Evolutionary conservation across 352 stramenopile genomes (phyloP).

Genomic region (Phytopythium litorale): DNA sequence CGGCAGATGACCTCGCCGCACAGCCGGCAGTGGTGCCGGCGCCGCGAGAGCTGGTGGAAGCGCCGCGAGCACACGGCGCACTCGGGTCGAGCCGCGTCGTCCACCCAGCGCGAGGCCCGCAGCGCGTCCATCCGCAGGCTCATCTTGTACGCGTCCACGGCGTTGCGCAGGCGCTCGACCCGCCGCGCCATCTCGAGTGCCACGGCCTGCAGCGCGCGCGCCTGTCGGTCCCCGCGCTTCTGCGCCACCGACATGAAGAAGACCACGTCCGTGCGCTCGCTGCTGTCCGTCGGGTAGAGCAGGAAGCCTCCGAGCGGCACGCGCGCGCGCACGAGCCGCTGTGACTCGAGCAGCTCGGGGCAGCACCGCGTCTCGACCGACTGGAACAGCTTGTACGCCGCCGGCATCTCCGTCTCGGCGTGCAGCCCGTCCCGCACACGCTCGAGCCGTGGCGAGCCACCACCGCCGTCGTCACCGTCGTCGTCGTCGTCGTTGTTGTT

Average conservation of each 20-base stretch:
- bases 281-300: slow-evolving; percentile 56
- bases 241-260: slow-evolving; percentile 62
- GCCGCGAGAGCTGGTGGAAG: slow-evolving; percentile 63
- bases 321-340: slow-evolving; percentile 52
- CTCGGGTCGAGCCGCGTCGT: slow-evolving; percentile 44
- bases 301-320: slow-evolving; percentile 68
- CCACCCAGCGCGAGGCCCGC: slow-evolving; percentile 46
- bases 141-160: slow-evolving; percentile 59
- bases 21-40: slow-evolving; percentile 70
- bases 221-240: slow-evolving; percentile 47
- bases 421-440: slow-evolving; percentile 12
- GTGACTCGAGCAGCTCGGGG: slow-evolving; percentile 55
- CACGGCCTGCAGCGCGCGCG: slow-evolving; percentile 53
- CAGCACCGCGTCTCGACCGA: slow-evolving; percentile 69
- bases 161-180: slow-evolving; percentile 48
- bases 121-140: slow-evolving; percentile 54
- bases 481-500: slow-evolving; percentile 24
- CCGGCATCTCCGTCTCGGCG: slow-evolving; percentile 25
- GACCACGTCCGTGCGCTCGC: slow-evolving; percentile 66
- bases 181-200: slow-evolving; percentile 52
- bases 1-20: slow-evolving; percentile 77
- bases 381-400: slow-evolving; percentile 65
- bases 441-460: background rate
- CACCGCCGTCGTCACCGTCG: slow-evolving; percentile 2
- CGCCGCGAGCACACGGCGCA: slow-evolving; percentile 61